Conservation (phyloP, 371 early-diverging fungal species). For the Choanephora cucurbitarum region DNA sequence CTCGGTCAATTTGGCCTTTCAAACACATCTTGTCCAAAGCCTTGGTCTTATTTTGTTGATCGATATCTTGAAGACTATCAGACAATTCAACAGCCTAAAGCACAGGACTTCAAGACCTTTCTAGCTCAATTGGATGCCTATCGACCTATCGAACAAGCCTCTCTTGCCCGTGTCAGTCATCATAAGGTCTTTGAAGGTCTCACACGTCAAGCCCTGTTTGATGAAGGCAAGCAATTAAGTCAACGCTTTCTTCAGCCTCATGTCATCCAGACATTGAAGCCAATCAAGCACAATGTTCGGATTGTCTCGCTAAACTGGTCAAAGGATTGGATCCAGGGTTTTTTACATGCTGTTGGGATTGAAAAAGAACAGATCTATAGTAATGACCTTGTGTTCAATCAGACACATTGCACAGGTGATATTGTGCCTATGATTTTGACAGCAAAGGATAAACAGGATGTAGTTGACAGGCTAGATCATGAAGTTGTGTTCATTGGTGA, state of each 20-base stretch:
- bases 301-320: constrained; percentile 51
- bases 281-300: constrained; percentile 12
- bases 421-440: constrained; percentile 33
- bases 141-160: constrained; percentile 31
- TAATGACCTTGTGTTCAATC: constrained; percentile 34
- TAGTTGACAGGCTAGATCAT: constrained; percentile 15
- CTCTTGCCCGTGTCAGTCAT: constrained; percentile 30
- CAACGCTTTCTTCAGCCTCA: constrained; percentile 16
- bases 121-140: constrained; percentile 24
- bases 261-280: constrained; percentile 19
- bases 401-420: constrained; percentile 28
- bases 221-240: constrained; percentile 10
- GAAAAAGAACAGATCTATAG: constrained; percentile 26
- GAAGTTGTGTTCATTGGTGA: constrained; percentile 41
- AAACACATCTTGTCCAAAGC: constrained; percentile 2
- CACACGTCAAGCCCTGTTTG: constrained; percentile 18
- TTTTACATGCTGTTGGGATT: constrained; percentile 18
- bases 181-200: constrained; percentile 34
- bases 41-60: constrained; percentile 41
- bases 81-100: background rate
- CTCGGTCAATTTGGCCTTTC: constrained; percentile 34
- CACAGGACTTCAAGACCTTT: background rate
- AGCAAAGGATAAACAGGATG: constrained; percentile 31
- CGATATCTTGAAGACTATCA: constrained; percentile 41
- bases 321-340: constrained; percentile 50